Conservation (phyloP, 306 rosid species). For the Begonia loranthoides region DNA sequence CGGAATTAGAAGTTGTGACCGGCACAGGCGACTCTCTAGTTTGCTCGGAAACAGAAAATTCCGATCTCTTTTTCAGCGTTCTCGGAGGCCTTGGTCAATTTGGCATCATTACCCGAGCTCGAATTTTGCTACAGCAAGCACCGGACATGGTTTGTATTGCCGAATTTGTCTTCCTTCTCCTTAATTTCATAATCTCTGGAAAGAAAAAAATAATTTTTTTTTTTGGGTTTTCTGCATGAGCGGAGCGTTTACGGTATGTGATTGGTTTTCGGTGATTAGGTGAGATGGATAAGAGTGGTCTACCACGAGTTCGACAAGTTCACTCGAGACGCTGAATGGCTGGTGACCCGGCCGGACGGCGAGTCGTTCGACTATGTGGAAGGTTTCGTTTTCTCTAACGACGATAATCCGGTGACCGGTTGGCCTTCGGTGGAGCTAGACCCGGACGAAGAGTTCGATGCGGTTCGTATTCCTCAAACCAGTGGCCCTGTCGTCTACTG, state of each 20-base stretch:
- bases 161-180: not conserved
- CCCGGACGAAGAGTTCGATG: constrained; percentile 34
- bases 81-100: constrained; percentile 96
- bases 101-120: constrained; percentile 75
- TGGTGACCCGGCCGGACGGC: constrained; percentile 44
- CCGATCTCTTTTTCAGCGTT: constrained; percentile 57
- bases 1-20: constrained; percentile 73
- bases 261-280: constrained; percentile 28
- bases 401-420: constrained; percentile 57
- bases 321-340: constrained; percentile 61
- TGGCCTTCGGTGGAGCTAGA: constrained; percentile 53
- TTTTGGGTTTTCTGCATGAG: no score
- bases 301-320: constrained; percentile 59
- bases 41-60: constrained; percentile 51
- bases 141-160: constrained; percentile 56
- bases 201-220: no score
- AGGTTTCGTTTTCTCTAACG: constrained; percentile 75
- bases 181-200: not conserved
- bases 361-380: constrained; percentile 88
- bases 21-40: constrained; percentile 63
- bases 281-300: constrained; percentile 83
- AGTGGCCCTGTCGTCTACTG: constrained; percentile 76
- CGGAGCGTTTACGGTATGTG: no score
- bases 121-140: constrained; percentile 54
- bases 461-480: constrained; percentile 17